Evolutionary conservation across 257 asterid species (phyloP).

Genomic region (Salvia rosmarinus): DNA sequence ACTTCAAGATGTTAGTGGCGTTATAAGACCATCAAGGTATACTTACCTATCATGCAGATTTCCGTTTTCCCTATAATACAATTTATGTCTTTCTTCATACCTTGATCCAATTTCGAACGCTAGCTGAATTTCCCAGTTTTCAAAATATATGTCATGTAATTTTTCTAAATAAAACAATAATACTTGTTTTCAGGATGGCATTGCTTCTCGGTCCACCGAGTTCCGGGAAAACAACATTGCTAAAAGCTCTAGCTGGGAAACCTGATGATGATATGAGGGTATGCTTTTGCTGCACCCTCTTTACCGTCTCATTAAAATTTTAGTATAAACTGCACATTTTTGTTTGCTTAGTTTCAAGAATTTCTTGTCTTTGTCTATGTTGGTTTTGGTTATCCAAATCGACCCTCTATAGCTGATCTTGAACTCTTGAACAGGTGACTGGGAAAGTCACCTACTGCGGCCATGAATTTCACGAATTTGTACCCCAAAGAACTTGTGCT

Average conservation of each 20-base stretch:
- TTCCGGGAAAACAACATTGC: slow-evolving; percentile 30
- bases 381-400: neutral
- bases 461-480: slow-evolving; percentile 28
- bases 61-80: neutral
- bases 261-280: slow-evolving; percentile 30
- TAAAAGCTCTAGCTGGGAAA: slow-evolving; percentile 31
- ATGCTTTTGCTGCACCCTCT: neutral
- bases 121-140: neutral
- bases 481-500: slow-evolving; percentile 35
- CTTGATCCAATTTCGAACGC: neutral
- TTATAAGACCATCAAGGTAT: slow-evolving; percentile 82
- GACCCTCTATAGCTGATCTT: neutral
- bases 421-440: slow-evolving; percentile 12
- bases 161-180: neutral
- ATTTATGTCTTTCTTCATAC: neutral
- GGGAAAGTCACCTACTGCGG: slow-evolving; percentile 32
- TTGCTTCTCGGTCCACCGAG: slow-evolving; percentile 32
- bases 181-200: slow-evolving; percentile 24
- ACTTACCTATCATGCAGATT: neutral
- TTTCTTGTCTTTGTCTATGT: neutral
- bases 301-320: no score
- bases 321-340: neutral
- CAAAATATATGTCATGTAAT: neutral
- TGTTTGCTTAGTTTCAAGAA: neutral
- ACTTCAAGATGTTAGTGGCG: slow-evolving; percentile 74